Evolutionary conservation across 129 eudicot genomes (phyloP).

Genomic region (Chrysanthemum makinoi): DNA sequence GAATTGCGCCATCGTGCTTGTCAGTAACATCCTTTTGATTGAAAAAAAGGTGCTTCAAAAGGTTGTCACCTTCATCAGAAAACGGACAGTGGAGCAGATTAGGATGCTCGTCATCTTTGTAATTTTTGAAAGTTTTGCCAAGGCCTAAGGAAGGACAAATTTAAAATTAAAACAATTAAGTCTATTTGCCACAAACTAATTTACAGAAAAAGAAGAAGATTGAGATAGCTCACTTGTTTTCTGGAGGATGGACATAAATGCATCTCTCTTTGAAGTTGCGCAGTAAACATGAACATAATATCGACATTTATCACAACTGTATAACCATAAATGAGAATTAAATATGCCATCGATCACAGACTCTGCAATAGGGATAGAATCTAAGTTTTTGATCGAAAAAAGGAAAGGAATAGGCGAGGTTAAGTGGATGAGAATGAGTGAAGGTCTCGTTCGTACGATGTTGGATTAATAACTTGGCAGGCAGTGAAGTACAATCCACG

Average conservation of each 20-base stretch:
- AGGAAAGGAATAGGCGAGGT: not conserved
- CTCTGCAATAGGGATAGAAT: not conserved
- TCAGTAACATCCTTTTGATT: not conserved
- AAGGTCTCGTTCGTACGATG: not conserved
- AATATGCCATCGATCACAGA: no score
- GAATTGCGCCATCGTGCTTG: not conserved
- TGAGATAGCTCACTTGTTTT: not conserved
- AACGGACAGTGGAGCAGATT: not conserved
- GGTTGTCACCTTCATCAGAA: constrained; percentile 14
- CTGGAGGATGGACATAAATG: not conserved
- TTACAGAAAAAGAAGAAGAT: no score
- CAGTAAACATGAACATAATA: not conserved
- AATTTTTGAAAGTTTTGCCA: not conserved
- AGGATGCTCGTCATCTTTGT: not conserved
- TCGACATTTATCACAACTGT: not conserved
- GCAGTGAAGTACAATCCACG: not conserved
- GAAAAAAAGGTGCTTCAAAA: not conserved
- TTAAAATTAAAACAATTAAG: no score
- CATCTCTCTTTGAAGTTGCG: not conserved
- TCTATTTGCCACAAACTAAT: no score
- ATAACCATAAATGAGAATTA: no score
- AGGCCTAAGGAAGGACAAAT: no score
- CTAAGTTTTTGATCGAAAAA: not conserved
- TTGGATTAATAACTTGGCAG: constrained; percentile 2
- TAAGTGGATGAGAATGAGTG: not conserved